phyloP scores from a whole-genome alignment of 2,329 filamentous ascomycete species.

The Cercospora sojina region DNA sequence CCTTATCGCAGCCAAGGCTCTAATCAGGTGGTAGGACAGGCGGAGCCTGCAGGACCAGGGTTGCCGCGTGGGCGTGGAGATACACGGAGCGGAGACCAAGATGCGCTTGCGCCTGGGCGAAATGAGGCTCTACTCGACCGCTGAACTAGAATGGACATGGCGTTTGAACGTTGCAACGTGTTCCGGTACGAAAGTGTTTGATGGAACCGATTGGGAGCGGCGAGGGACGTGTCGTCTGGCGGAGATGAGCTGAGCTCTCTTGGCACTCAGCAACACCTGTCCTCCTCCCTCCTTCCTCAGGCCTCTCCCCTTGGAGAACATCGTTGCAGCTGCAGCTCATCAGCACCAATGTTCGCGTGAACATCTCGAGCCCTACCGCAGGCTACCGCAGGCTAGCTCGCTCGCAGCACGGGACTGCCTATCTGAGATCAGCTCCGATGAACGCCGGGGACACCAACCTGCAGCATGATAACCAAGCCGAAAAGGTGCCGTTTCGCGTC shows the following conservation, averaged over 20 bases:
- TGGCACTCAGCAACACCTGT: background rate
- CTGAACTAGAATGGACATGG: background rate
- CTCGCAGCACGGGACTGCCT: background rate
- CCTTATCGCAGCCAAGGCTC: conserved; percentile 25
- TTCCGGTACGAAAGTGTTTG: background rate
- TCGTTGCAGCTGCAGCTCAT: background rate
- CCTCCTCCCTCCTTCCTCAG: background rate
- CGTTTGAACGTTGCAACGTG: background rate
- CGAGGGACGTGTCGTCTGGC: background rate
- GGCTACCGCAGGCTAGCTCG: background rate
- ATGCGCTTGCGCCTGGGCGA: background rate
- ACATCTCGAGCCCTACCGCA: background rate
- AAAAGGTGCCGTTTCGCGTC: conserved; percentile 1
- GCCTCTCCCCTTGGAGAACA: background rate
- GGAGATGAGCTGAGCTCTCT: background rate
- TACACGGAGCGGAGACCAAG: background rate
- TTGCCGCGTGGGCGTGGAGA: background rate
- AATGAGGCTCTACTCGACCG: background rate
- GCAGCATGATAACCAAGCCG: conserved; percentile 5
- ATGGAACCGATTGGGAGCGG: background rate
- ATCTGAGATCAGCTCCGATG: conserved; percentile 1
- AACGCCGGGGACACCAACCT: background rate
- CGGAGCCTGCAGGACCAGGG: background rate
- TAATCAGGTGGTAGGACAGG: conserved; percentile 6
- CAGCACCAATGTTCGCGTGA: background rate